Conservation (phyloP, 768 basidiomycete genomes). For the Tylopilus vinaceipallidus region DNA sequence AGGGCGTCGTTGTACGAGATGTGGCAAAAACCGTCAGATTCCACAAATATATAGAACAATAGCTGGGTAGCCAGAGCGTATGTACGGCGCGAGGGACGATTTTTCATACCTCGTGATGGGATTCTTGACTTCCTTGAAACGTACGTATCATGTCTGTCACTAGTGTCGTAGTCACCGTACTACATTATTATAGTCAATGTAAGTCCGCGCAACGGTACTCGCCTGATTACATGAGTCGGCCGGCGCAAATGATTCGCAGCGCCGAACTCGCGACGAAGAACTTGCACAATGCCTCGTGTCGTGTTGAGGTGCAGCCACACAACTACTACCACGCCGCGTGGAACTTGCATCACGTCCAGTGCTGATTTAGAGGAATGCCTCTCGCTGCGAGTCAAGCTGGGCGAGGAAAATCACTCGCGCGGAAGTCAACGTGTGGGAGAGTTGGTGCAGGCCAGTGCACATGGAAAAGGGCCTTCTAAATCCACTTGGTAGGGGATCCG, state of each 20-base stretch:
- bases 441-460: background rate
- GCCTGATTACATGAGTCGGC: background rate
- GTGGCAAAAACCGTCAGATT: background rate
- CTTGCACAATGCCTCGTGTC: slow-evolving; percentile 1
- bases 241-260: background rate
- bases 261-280: background rate
- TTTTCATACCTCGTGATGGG: slow-evolving; percentile 15
- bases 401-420: background rate
- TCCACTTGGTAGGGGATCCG: background rate
- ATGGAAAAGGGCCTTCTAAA: background rate
- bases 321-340: background rate
- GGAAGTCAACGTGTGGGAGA: background rate
- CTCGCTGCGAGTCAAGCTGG: background rate
- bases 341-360: background rate
- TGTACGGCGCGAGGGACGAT: slow-evolving; percentile 8
- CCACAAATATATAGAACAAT: slow-evolving; percentile 13
- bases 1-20: background rate
- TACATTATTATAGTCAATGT: background rate
- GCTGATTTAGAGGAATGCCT: slow-evolving; percentile 7
- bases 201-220: slow-evolving; percentile 1
- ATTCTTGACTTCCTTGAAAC: slow-evolving; percentile 13
- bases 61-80: background rate
- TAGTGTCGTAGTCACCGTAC: background rate
- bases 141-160: slow-evolving; percentile 4
- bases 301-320: background rate